Base-by-base conservation (phyloP, 352 stramenopile species). In the Pythium vanterpoolii region DNA sequence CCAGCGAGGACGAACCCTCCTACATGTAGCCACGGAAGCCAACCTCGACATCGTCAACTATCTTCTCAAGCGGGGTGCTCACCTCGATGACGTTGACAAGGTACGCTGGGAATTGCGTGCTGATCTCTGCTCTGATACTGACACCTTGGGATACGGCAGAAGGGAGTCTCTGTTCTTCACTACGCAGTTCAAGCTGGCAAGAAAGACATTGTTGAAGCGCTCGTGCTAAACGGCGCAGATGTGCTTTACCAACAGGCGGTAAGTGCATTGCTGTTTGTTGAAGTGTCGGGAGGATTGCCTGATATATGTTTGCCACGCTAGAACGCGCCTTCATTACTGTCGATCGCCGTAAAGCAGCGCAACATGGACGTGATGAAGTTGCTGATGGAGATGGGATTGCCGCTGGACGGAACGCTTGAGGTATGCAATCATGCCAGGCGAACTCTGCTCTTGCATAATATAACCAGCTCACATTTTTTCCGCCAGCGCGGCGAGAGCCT, bases 181-280 rank as follows among this genome's bases (percentile, higher is more conserved):
- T 51, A 36, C 13, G 56, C 56, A 7, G 46, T 63, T 26, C 56
- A 50, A 34, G 23, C 40, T 42, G 46, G 56, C 5, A 56, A 33
- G 2, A 30, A 50, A 33, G n/a, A 43, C 1, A 21, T 33, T 24
- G 9, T 56, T n/a, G 30, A 40, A 23, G 8, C 23, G 8, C 18
- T 61, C 18, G 31, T 61, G 16, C 11, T 4, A 28, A 53, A 54
- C 21, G 54, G 54, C 24, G 28, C 16, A 2, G 33, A 48, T 10
- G 4, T 61, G 19, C 19, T 23, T 6, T 24, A 31, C 14, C 16
- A 31, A 47, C 31, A 56, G 21, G 6, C 24, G 38, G 46, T 56
- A 38, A 6, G 43, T 45, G n/a, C n/a, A 2, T 30, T n/a, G 11
- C n/a, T n/a, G n/a, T n/a, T n/a, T n/a, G n/a, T n/a, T n/a, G n/a